Conservation (phyloP, 2,329 filamentous ascomycete species). For the Penicillium sp. region DNA sequence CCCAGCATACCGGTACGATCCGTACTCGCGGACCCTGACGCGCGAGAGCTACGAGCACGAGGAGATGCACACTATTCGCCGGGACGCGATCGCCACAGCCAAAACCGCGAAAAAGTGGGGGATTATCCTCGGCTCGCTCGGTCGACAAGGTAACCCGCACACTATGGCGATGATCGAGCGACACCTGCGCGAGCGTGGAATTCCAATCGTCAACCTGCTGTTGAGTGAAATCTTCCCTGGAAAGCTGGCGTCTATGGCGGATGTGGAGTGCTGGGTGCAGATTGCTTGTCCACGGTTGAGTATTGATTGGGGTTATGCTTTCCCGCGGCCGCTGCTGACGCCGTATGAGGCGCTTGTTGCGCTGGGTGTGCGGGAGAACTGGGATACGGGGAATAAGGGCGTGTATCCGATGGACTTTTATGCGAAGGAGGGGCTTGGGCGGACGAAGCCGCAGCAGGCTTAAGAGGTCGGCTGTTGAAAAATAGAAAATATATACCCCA, state of each 20-base stretch:
- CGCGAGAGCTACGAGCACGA: constrained; percentile 88
- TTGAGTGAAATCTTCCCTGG: constrained; percentile 95
- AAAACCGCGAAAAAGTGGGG: constrained; percentile 84
- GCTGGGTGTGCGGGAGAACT: constrained; percentile 74
- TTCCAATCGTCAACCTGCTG: constrained; percentile 80
- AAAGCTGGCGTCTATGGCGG: constrained; percentile 87
- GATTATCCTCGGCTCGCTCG: constrained; percentile 86
- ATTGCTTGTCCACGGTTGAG: constrained; percentile 94
- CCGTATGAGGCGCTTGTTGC: constrained; percentile 93
- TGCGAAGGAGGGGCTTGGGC: constrained; percentile 81
- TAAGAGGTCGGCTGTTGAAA: neutral
- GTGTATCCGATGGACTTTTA: constrained; percentile 99
- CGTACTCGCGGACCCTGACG: constrained; percentile 87
- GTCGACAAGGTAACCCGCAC: constrained; percentile 91
- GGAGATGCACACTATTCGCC: constrained; percentile 80
- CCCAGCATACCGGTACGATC: constrained; percentile 93
- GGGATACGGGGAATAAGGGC: constrained; percentile 58
- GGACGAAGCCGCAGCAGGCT: constrained; percentile 57
- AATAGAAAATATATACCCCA: constrained; percentile 12
- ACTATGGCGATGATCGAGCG: constrained; percentile 84
- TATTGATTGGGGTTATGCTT: constrained; percentile 99
- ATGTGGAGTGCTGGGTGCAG: constrained; percentile 98
- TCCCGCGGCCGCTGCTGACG: constrained; percentile 80
- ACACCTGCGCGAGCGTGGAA: constrained; percentile 65
- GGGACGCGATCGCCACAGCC: constrained; percentile 72